A percentile compares a stretch with the other conserved stretches of the same genome.
Evolutionary conservation across 192 early-diverging fungal genomes (phyloP).

Genomic region (Physocladia obscura): DNA sequence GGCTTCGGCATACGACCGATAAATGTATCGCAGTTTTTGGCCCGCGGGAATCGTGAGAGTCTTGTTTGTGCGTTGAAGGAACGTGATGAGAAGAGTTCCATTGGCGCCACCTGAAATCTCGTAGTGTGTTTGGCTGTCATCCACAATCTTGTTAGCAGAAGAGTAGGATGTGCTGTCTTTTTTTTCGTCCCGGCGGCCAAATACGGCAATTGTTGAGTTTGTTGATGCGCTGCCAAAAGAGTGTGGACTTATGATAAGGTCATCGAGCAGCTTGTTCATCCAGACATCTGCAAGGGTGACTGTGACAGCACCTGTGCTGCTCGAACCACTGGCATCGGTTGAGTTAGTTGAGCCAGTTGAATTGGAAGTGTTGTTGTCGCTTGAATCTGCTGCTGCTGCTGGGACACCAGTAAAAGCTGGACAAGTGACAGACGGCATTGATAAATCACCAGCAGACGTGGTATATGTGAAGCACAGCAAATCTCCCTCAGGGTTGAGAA

Average conservation of each 20-base stretch:
- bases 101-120: not conserved
- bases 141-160: not conserved
- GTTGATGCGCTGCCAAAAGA: not conserved
- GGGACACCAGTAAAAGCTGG: not conserved
- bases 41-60: slow-evolving; percentile 4
- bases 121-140: not conserved
- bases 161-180: not conserved
- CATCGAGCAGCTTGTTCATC: not conserved
- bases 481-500: slow-evolving; percentile 8
- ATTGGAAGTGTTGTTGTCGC: not conserved
- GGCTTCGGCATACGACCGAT: not conserved
- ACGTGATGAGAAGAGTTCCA: not conserved
- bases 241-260: not conserved
- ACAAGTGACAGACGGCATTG: slow-evolving; percentile 4
- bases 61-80: not conserved
- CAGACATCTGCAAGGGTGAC: not conserved
- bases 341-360: not conserved
- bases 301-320: not conserved
- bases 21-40: not conserved
- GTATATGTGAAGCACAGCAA: slow-evolving; percentile 19
- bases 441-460: not conserved
- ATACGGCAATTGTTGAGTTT: no score
- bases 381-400: not conserved
- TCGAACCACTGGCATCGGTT: not conserved
- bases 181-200: no score